A percentile compares a stretch with the other conserved stretches of the same genome.
phyloP scores from a whole-genome alignment of 1,139 yeast genomes.

The Pichia terricola region DNA sequence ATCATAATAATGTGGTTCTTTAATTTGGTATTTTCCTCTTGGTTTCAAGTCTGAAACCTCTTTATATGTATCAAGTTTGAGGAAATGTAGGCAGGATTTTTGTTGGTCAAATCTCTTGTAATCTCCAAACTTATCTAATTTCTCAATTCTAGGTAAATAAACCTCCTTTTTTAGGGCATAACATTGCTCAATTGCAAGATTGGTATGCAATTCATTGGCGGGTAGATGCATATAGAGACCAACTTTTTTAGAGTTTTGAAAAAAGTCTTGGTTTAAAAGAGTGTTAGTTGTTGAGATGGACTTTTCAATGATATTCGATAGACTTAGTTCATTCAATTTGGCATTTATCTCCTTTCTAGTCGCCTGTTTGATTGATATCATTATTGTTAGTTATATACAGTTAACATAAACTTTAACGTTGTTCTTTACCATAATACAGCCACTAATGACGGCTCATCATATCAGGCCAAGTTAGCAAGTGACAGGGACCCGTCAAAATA shows the following conservation, averaged over 20 bases:
- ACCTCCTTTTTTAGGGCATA: conserved; percentile 32
- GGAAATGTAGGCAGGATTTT: conserved; percentile 48
- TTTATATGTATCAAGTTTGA: conserved; percentile 33
- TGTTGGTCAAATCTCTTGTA: conserved; percentile 26
- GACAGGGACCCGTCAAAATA: no score
- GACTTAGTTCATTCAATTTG: background rate
- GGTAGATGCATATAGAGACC: conserved; percentile 7
- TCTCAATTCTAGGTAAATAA: conserved; percentile 42
- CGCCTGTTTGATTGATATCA: background rate
- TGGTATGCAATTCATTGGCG: conserved; percentile 3
- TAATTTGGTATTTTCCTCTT: conserved; percentile 54
- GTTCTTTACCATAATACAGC: no score
- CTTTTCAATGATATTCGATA: background rate
- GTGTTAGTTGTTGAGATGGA: background rate
- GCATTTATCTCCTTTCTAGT: background rate
- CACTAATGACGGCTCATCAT: no score
- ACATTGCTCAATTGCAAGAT: conserved; percentile 19
- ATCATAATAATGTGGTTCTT: conserved; percentile 47
- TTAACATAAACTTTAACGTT: no score
- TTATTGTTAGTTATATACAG: no score
- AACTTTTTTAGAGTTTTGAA: conserved; percentile 2
- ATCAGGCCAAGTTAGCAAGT: no score
- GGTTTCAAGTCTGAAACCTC: conserved; percentile 45
- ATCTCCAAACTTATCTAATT: conserved; percentile 17
- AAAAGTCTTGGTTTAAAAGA: background rate